Evolutionary conservation across 1,284 basidiomycete genomes (phyloP), one percentile per base, ranked within the genome.

Genomic region (Erythrobasidium hasegawianum): DNA sequence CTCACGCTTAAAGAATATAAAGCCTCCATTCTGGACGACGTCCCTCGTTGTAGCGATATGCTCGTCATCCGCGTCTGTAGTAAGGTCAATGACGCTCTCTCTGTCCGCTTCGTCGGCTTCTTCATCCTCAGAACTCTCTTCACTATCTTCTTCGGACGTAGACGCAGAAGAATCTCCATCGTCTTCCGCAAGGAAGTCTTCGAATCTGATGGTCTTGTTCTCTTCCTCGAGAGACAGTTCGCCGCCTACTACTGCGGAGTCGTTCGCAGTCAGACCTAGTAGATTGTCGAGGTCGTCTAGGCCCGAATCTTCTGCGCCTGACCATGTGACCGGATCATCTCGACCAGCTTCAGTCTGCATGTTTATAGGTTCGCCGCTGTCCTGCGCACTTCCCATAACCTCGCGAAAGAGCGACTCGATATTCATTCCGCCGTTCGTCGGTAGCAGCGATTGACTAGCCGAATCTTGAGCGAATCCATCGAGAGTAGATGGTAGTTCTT

Each of bases 221-320:
- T 68, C 68, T 13, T 70, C 70, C 26, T 57, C 54, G 3, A 58
- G 59, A 29, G 72, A 71, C 57, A 69, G 66, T 20, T 69, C 69
- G 8, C 68, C 67, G 54, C 69, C 69, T 11, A 67, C 59, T 2
- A 69, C 68, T 9, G 70, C 70, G 2, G 71, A 43, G n/a, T 71
- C 69, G 1, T 71, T 68, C 8, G 59, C 59, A n/a, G 66, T 57
- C 20, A 61, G 43, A 24, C 66, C 59, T 4, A 65, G 40, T 27
- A 65, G 55, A 16, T 65, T 56, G 39, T 65, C 62, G 10, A 65
- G 47, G 33, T 58, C 62, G 41, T 53, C 56, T 24, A 58, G 56
- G 16, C 54, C 61, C 33, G 45, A 27, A 24, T 65, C 62, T 41
- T 65, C 62, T 22, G 55, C 62, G 22, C 56, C 62, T 26, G 62